Percentiles rank a stretch among this genome's conserved stretches.
These are phyloP conservation scores for Medicago lupulina DNA, from an alignment of 306 rosid genomes.

Conservation along the genomic window DNA sequence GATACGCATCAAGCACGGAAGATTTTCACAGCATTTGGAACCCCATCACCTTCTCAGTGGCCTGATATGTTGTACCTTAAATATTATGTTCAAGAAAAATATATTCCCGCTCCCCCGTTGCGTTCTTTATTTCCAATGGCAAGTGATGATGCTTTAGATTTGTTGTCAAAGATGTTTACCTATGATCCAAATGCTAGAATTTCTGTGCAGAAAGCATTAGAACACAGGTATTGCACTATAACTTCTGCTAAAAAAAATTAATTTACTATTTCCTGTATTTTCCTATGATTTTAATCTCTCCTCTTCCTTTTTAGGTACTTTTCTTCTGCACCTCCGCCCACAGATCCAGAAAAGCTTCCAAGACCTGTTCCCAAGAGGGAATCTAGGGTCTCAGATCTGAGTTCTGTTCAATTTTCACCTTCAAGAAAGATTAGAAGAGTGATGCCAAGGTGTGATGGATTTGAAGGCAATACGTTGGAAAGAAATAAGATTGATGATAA, in stretches of 20 bases:
- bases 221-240: constrained; percentile 70
- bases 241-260: constrained; percentile 22
- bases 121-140: constrained; percentile 89
- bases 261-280: not conserved
- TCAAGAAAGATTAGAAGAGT: constrained; percentile 94
- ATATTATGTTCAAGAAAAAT: constrained; percentile 91
- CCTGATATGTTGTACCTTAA: constrained; percentile 86
- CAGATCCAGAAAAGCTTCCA: constrained; percentile 86
- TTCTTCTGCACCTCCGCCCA: constrained; percentile 76
- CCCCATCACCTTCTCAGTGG: constrained; percentile 94
- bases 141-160: constrained; percentile 88
- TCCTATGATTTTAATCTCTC: constrained; percentile 30
- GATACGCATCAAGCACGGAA: constrained; percentile 94
- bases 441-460: constrained; percentile 78
- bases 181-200: constrained; percentile 92
- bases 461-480: constrained; percentile 64
- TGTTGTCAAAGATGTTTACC: constrained; percentile 89
- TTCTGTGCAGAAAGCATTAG: constrained; percentile 86
- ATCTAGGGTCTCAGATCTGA: constrained; percentile 59
- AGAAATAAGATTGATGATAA: constrained; percentile 59
- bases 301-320: constrained; percentile 67
- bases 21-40: constrained; percentile 89
- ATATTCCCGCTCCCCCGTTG: constrained; percentile 76
- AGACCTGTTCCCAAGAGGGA: constrained; percentile 92
- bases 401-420: constrained; percentile 71